Base-by-base conservation (phyloP, 805 yeast species). In the Ogataea trehaloabstinens region DNA sequence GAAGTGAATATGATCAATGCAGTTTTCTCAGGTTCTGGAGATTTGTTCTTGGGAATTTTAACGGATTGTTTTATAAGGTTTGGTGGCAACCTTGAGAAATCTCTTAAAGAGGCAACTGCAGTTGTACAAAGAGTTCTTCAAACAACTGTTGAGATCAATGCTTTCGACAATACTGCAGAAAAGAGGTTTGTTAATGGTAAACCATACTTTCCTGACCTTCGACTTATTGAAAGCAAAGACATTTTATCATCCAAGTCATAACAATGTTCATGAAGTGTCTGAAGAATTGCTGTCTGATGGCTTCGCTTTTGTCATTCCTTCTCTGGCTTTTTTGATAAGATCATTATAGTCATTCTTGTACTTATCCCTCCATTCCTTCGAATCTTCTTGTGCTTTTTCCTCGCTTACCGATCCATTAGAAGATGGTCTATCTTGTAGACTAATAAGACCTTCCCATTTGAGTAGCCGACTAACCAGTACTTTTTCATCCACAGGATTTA, bases 1-100 rank as follows among this genome's bases (percentile, higher is more conserved):
- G 66, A 68, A 18, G 71, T 80, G 2, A 64, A 69, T 4, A 61
- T 64, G 47, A 74, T 84, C 10, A 63, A 73, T 16, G 86, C 88
- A 7, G 63, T 68, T 2, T 84, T 83, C 55, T 80, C 78, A 28
- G 93, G 93, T 1, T 74, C 85, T 41, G 93, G 93, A 2, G 93
- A 85, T 55, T 60, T 85, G 13, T 82, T 84, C 56, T 67, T 80
- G 3, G 88, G 82, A 1, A 53, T 85, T 12, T 46, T 84, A 15
- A 68, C 82, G 3, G 76, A 82, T 47, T 58, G 67, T 2, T 71
- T 71, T 45, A 64, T 64, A 40, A 58, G 64, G 47, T 55, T 54
- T 40, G 35, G 45, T 1, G 44, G 45, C 0, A 40, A 64, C 4
- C 43, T 71, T 12, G 41, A 43, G 0, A 42, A 46, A 0, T 66